Evolutionary conservation across 2,329 filamentous ascomycete genomes (phyloP).

Genomic region (Fusarium staphyleae): DNA sequence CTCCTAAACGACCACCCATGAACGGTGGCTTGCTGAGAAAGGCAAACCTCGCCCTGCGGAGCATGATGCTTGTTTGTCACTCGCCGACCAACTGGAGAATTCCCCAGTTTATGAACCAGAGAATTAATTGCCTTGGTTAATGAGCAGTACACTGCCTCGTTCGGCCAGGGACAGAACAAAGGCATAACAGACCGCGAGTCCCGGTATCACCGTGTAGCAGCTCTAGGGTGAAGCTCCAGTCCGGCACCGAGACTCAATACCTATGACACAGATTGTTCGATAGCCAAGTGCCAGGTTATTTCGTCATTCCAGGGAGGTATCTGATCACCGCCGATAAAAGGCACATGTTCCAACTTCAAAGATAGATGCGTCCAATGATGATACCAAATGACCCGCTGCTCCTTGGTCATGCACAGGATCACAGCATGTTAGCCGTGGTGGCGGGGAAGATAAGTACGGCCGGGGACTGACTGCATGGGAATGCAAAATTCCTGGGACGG

Average conservation of each 20-base stretch:
- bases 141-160: conserved; percentile 6
- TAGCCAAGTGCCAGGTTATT: conserved; percentile 3
- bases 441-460: conserved; percentile 23
- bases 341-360: conserved; percentile 2
- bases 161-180: conserved; percentile 5
- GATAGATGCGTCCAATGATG: conserved; percentile 10
- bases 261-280: neutral
- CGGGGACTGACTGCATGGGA: conserved; percentile 17
- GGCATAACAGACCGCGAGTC: conserved; percentile 1
- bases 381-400: conserved; percentile 11
- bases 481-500: conserved; percentile 18
- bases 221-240: conserved; percentile 14
- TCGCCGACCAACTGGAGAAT: conserved; percentile 1
- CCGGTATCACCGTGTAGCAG: conserved; percentile 7
- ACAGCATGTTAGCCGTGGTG: conserved; percentile 24
- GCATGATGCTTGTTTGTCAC: conserved; percentile 13
- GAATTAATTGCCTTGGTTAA: conserved; percentile 5
- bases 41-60: conserved; percentile 19
- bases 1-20: conserved; percentile 1
- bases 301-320: conserved; percentile 11
- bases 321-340: conserved; percentile 21
- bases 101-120: conserved; percentile 14
- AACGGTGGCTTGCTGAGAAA: conserved; percentile 33
- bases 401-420: conserved; percentile 10
- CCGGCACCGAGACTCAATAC: neutral